Evolutionary conservation across 495 filamentous ascomycete genomes (phyloP).

Genomic region (Saxophila tyrrhenica): DNA sequence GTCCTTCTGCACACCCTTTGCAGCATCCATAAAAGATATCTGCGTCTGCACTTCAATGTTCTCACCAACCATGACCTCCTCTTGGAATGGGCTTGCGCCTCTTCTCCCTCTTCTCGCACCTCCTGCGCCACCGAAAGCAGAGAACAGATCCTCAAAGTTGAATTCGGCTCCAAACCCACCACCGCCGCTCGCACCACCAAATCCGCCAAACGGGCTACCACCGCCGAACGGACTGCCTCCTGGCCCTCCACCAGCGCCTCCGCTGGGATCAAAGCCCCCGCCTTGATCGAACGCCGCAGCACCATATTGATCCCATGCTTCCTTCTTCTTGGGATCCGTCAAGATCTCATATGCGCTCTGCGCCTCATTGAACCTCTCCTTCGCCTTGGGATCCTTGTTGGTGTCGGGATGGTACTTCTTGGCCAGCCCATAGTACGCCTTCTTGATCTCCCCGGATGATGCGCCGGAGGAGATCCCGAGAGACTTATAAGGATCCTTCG

Average conservation of each 20-base stretch:
- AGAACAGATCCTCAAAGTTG: slow-evolving; percentile 92
- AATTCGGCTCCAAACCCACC: slow-evolving; percentile 63
- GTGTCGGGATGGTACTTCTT: slow-evolving; percentile 98
- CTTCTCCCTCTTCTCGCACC: slow-evolving; percentile 45
- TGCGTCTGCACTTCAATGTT: slow-evolving; percentile 88
- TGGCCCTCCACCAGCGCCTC: slow-evolving; percentile 44
- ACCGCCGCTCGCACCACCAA: slow-evolving; percentile 45
- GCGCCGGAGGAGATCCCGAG: slow-evolving; percentile 76
- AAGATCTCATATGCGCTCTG: slow-evolving; percentile 88
- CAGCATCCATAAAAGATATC: slow-evolving; percentile 92
- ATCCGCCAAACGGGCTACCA: slow-evolving; percentile 40
- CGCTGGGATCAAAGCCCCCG: slow-evolving; percentile 53
- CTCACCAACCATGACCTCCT: slow-evolving; percentile 72
- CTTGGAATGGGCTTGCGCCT: slow-evolving; percentile 48
- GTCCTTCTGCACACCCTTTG: slow-evolving; percentile 70
- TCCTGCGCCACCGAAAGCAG: slow-evolving; percentile 60
- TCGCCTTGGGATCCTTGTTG: slow-evolving; percentile 83
- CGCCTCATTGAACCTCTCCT: slow-evolving; percentile 86
- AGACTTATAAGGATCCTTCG: slow-evolving; percentile 71
- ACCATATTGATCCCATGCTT: slow-evolving; percentile 82
- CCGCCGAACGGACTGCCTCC: slow-evolving; percentile 53
- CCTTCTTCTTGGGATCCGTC: slow-evolving; percentile 80
- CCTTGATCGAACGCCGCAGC: slow-evolving; percentile 76
- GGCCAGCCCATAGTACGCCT: slow-evolving; percentile 94
- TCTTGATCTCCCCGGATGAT: slow-evolving; percentile 84